These are phyloP conservation scores for Dendrobium huoshanense DNA, from an alignment of 106 monocot genomes.

Conservation along the genomic window DNA sequence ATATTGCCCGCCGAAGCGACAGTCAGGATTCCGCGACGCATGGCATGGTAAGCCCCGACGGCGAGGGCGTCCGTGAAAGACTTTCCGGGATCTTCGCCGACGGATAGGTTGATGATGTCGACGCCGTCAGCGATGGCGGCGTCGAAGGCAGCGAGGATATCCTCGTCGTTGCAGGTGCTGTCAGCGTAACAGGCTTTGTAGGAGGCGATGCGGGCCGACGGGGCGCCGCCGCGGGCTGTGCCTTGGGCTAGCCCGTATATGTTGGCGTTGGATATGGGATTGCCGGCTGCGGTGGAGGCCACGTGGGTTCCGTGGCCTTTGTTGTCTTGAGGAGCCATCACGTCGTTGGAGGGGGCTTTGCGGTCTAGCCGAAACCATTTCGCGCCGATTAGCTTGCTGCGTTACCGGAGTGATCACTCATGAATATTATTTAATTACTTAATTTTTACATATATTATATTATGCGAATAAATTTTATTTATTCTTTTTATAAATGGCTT, in stretches of 20 bases:
- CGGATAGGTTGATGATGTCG: constrained; percentile 18
- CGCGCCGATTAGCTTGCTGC: constrained; percentile 22
- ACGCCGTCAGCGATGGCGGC: constrained; percentile 16
- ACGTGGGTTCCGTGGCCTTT: constrained; percentile 33
- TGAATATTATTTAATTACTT: no score
- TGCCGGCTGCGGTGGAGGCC: constrained; percentile 20
- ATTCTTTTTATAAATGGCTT: not conserved
- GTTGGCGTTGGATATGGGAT: constrained; percentile 6
- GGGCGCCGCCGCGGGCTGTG: constrained; percentile 18
- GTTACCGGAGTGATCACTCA: no score
- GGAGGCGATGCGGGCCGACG: constrained; percentile 16
- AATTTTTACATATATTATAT: not conserved
- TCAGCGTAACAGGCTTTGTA: constrained; percentile 35
- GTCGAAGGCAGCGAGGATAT: constrained; percentile 16
- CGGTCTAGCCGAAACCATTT: constrained; percentile 17
- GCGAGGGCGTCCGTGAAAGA: constrained; percentile 21
- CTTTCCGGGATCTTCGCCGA: constrained; percentile 4
- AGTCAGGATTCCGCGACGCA: constrained; percentile 26
- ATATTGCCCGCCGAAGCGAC: constrained; percentile 31
- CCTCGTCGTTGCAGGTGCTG: constrained; percentile 6
- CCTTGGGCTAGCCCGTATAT: constrained; percentile 20
- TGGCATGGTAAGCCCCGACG: constrained; percentile 38
- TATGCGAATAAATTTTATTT: not conserved
- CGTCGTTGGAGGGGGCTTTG: constrained; percentile 3
- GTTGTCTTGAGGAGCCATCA: not conserved